These are phyloP conservation scores for Ciborinia camelliae DNA, from an alignment of 2,329 filamentous ascomycete genomes.

Conservation along the genomic window DNA sequence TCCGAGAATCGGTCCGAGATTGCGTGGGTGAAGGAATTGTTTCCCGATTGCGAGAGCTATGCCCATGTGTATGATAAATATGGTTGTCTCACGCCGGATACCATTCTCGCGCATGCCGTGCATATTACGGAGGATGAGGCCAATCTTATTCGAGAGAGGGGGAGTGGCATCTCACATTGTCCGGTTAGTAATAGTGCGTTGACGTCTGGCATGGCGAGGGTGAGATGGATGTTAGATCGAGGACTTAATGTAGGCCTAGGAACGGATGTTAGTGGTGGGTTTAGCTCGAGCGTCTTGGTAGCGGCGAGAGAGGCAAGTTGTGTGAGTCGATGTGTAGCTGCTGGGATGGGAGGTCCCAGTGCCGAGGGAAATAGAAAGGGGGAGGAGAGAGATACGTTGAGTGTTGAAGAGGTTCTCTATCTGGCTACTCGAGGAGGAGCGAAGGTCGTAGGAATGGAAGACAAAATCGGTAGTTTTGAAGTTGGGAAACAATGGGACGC, in stretches of 20 bases:
- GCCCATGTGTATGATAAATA: conserved; percentile 73
- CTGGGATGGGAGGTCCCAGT: conserved; percentile 42
- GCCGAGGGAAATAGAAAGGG: conserved; percentile 49
- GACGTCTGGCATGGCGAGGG: conserved; percentile 72
- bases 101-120: conserved; percentile 81
- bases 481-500: conserved; percentile 89
- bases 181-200: conserved; percentile 82
- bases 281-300: conserved; percentile 75
- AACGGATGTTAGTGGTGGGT: conserved; percentile 88
- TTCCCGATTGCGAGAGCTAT: conserved; percentile 64
- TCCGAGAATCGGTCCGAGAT: conserved; percentile 78
- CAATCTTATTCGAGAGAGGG: conserved; percentile 55
- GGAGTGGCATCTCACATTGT: conserved; percentile 76
- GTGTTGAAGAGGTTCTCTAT: conserved; percentile 82
- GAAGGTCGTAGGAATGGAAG: conserved; percentile 68
- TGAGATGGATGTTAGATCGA: conserved; percentile 69
- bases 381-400: conserved; percentile 58
- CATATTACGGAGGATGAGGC: conserved; percentile 64
- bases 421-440: conserved; percentile 88
- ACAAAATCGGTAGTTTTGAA: conserved; percentile 75
- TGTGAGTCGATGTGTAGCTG: conserved; percentile 67
- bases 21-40: conserved; percentile 64
- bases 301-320: conserved; percentile 78
- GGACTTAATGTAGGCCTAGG: conserved; percentile 81
- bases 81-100: conserved; percentile 66